Conservation (phyloP, 441 rosid genomes). For the Flueggea neowawraea region DNA sequence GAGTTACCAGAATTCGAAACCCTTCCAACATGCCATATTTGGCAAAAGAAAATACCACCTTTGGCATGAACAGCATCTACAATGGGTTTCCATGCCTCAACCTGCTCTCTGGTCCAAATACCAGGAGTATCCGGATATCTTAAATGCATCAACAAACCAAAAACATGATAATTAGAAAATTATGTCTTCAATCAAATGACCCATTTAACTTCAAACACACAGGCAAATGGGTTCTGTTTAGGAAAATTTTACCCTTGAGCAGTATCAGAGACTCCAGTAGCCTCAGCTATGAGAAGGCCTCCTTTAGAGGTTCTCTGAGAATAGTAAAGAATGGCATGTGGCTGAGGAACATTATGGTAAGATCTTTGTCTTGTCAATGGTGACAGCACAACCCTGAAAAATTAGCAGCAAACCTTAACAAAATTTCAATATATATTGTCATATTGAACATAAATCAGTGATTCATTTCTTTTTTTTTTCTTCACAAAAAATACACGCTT, state of each 20-base stretch:
- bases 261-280: constrained; percentile 47
- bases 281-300: constrained; percentile 65
- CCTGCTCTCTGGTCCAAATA: constrained; percentile 63
- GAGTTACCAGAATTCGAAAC: constrained; percentile 55
- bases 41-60: constrained; percentile 67
- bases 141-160: neutral
- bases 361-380: constrained; percentile 57
- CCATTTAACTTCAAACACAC: no score
- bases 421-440: no score
- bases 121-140: constrained; percentile 78
- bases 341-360: constrained; percentile 46
- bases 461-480: no score
- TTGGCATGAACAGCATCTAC: constrained; percentile 71
- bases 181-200: no score
- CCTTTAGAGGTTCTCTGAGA: constrained; percentile 60
- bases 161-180: no score
- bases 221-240: no score
- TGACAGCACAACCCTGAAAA: constrained; percentile 46
- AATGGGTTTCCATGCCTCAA: constrained; percentile 71
- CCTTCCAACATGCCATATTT: constrained; percentile 76
- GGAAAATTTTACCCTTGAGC: constrained; percentile 42
- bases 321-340: constrained; percentile 56
- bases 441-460: no score
- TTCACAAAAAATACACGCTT: no score
- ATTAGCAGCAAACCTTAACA: no score